Evolutionary conservation across 2,329 filamentous ascomycete species (phyloP).

Genomic region (Nigrospora sphaerica): DNA sequence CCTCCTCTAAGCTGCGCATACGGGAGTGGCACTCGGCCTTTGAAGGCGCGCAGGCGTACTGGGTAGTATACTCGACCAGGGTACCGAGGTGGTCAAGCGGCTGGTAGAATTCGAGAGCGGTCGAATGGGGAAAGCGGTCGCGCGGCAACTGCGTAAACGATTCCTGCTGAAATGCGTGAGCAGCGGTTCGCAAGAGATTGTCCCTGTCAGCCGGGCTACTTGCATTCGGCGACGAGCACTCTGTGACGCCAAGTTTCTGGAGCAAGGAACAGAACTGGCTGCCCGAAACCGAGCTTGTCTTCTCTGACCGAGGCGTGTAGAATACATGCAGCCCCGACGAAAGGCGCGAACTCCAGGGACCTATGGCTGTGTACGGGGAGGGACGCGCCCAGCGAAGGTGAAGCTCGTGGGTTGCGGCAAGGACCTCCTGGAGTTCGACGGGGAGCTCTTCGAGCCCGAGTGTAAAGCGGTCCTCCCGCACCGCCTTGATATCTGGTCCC

Average conservation of each 20-base stretch:
- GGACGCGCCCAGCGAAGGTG: slow-evolving; percentile 74
- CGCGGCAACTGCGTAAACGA: slow-evolving; percentile 55
- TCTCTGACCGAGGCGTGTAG: slow-evolving; percentile 51
- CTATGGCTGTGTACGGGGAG: slow-evolving; percentile 46
- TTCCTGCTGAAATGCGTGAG: slow-evolving; percentile 50
- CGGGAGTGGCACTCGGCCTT: slow-evolving; percentile 15
- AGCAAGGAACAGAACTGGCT: slow-evolving; percentile 24
- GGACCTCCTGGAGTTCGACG: slow-evolving; percentile 51
- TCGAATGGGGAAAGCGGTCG: slow-evolving; percentile 51
- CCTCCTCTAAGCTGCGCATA: slow-evolving; percentile 23
- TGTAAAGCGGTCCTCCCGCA: slow-evolving; percentile 74
- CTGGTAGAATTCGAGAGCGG: slow-evolving; percentile 66
- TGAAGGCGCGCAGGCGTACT: slow-evolving; percentile 26
- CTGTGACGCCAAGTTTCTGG: slow-evolving; percentile 23
- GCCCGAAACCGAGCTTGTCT: slow-evolving; percentile 14
- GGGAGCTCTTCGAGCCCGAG: slow-evolving; percentile 69
- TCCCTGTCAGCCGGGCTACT: slow-evolving; percentile 4
- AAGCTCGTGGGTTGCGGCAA: slow-evolving; percentile 62
- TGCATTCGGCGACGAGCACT: slow-evolving; percentile 26
- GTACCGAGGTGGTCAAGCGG: slow-evolving; percentile 48
- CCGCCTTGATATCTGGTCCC: slow-evolving; percentile 52
- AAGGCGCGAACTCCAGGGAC: slow-evolving; percentile 68
- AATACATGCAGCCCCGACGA: slow-evolving; percentile 78
- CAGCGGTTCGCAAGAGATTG: slow-evolving; percentile 25
- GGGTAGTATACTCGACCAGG: slow-evolving; percentile 44